Evolutionary conservation across 257 asterid genomes (phyloP), one percentile per base, ranked within the genome.

Genomic region (Dorcoceras hygrometricum): DNA sequence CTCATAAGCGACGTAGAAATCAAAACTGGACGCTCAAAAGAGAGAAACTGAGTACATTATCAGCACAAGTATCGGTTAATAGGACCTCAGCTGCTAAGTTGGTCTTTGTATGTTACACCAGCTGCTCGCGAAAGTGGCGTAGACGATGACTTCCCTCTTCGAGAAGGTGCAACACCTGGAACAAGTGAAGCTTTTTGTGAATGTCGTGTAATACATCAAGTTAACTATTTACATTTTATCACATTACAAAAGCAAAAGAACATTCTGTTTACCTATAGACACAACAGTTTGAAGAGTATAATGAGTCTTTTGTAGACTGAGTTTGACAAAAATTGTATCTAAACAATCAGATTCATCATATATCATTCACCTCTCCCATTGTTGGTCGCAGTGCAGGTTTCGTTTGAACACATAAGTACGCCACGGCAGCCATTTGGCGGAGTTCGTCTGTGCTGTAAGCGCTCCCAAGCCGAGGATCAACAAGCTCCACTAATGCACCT

Each of bases 381-480:
- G 95, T 67, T 36, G 95, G 92, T 46, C 95, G 88, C 77, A 81
- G 31, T n/a, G 71, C 80, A 5, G 96, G 84, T 57, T 83, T 77
- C 28, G 66, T 71, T 69, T 86, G 95, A 59, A 80, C 67, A 46
- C 95, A 86, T 51, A 84, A 66, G 73, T 73, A 68, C 0, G 96
- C 96, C 26, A 81, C 77, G 77, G 75, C 82, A 59, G 89, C 86
- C 95, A 89, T 86, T 65, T 77, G 84, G 82, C 85, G 84, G 75
- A 86, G 12, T 74, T 89, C 88, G 36, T 75, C 78, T 4, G 78
- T 81, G 79, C 79, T 84, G 7, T 81, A 86, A 1, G 87, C 83
- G 66, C 82, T 87, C 10, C 82, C 79, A 50, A 89, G 80, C 29
- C 80, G 87, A 55, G 84, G 84, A 69, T 89, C 96, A 61, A 84